phyloP scores from a whole-genome alignment of 1,284 basidiomycete genomes.

The Cutaneotrichosporon curvatum region DNA sequence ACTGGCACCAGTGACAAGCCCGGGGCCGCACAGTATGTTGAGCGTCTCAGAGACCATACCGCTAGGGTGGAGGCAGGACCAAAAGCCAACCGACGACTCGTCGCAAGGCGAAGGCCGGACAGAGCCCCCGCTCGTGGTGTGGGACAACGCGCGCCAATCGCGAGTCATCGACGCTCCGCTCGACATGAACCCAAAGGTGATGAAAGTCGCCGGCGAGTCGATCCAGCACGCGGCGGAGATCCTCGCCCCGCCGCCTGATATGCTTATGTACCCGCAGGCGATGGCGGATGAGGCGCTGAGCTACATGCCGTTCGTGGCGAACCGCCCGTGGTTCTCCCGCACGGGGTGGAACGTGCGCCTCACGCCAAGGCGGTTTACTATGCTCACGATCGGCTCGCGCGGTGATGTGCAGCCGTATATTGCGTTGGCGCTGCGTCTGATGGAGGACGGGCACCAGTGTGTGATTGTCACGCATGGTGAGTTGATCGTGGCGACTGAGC shows the following conservation, averaged over 20 bases:
- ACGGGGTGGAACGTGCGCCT: constrained; percentile 19
- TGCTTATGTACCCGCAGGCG: constrained; percentile 20
- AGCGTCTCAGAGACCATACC: too few relatives aligned
- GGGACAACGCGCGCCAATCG: background rate
- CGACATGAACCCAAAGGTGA: background rate
- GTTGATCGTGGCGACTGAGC: too few relatives aligned
- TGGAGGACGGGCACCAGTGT: constrained; percentile 56
- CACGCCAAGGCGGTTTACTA: constrained; percentile 37
- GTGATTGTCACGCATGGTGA: constrained; percentile 55
- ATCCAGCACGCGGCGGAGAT: constrained; percentile 27
- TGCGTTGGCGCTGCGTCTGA: constrained; percentile 61
- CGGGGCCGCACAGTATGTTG: too few relatives aligned
- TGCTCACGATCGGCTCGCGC: constrained; percentile 60
- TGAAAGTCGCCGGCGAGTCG: too few relatives aligned
- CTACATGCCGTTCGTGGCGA: constrained; percentile 44
- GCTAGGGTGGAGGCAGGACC: too few relatives aligned
- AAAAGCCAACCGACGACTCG: too few relatives aligned
- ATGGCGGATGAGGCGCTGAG: constrained; percentile 32
- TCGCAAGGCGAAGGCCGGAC: too few relatives aligned
- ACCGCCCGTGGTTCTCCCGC: constrained; percentile 20
- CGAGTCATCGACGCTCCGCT: background rate
- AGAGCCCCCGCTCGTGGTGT: too few relatives aligned
- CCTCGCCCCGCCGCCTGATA: constrained; percentile 27
- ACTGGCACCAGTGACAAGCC: too few relatives aligned
- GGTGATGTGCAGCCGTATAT: constrained; percentile 95